Conservation (phyloP, 176 grass and related monocot species). For the Phoenix roebelenii region DNA sequence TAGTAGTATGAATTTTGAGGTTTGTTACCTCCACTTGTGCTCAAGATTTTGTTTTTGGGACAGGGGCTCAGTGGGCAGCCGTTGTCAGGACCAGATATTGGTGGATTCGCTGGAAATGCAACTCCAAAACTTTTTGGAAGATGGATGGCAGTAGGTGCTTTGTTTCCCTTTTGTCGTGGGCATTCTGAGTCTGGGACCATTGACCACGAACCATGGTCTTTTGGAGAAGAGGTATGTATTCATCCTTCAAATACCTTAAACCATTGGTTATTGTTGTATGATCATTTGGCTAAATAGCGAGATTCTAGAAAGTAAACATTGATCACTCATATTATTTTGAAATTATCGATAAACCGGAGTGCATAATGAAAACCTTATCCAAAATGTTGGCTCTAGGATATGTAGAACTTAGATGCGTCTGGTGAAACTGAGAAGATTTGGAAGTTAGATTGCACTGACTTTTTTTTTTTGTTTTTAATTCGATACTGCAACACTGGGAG, state of each 20-base stretch:
- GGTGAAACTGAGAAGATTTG: too few species aligned
- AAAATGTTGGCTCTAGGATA: too few species aligned
- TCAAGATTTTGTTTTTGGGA: constrained; percentile 6
- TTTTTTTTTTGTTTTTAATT: too few species aligned
- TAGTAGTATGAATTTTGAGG: not conserved
- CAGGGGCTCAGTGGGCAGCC: constrained; percentile 93
- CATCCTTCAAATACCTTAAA: not conserved
- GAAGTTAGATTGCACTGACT: too few species aligned
- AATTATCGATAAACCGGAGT: too few species aligned
- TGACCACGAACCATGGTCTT: constrained; percentile 94
- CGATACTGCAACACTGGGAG: too few species aligned
- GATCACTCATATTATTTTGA: too few species aligned
- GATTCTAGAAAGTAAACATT: too few species aligned
- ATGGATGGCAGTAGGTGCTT: constrained; percentile 81
- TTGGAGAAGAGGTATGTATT: constrained; percentile 69
- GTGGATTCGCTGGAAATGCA: constrained; percentile 87
- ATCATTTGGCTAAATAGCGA: too few species aligned
- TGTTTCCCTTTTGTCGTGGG: constrained; percentile 93
- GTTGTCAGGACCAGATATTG: constrained; percentile 90
- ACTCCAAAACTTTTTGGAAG: constrained; percentile 90
- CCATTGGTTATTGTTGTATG: too few species aligned
- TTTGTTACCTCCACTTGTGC: not conserved
- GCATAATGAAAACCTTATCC: too few species aligned
- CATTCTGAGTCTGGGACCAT: constrained; percentile 63
- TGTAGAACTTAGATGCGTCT: too few species aligned